Evolutionary conservation across 257 asterid species (phyloP).

Genomic region (Solanum sejunctum): DNA sequence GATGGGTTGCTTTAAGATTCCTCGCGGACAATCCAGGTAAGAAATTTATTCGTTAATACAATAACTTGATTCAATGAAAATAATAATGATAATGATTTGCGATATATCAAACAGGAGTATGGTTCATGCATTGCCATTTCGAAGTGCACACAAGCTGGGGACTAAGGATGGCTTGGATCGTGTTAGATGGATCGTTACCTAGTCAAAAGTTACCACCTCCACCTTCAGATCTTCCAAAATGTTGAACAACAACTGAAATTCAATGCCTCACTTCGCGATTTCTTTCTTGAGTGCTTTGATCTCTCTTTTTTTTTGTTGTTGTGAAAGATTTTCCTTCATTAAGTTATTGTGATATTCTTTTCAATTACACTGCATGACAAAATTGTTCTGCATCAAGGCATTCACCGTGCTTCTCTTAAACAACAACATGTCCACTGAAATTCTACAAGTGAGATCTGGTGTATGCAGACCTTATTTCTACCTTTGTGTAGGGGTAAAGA

Average conservation of each 20-base stretch:
- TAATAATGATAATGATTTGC: not conserved
- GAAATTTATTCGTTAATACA: not conserved
- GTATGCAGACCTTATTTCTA: not conserved
- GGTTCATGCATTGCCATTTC: conserved; percentile 74
- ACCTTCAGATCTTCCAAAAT: conserved; percentile 57
- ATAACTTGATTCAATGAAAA: not conserved
- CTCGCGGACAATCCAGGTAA: conserved; percentile 59
- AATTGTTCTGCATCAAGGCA: not conserved
- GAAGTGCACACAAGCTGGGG: conserved; percentile 69
- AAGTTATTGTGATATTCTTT: not conserved
- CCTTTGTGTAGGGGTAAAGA: not conserved
- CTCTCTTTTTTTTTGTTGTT: not conserved
- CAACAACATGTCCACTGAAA: not conserved
- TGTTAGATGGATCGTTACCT: conserved; percentile 34
- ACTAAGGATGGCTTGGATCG: conserved; percentile 62
- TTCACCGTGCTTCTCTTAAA: not conserved
- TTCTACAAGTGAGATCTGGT: not conserved
- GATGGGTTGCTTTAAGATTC: conserved; percentile 66
- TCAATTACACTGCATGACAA: not conserved
- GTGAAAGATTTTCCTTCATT: not conserved
- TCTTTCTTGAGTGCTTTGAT: not conserved
- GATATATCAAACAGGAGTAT: conserved; percentile 29
- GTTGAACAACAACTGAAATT: conserved; percentile 20
- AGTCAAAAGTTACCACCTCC: conserved; percentile 53
- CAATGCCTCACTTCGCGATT: not conserved